These are phyloP conservation scores for Bipolaris gigantea DNA, from an alignment of 2,329 filamentous ascomycete genomes.

Conservation along the genomic window DNA sequence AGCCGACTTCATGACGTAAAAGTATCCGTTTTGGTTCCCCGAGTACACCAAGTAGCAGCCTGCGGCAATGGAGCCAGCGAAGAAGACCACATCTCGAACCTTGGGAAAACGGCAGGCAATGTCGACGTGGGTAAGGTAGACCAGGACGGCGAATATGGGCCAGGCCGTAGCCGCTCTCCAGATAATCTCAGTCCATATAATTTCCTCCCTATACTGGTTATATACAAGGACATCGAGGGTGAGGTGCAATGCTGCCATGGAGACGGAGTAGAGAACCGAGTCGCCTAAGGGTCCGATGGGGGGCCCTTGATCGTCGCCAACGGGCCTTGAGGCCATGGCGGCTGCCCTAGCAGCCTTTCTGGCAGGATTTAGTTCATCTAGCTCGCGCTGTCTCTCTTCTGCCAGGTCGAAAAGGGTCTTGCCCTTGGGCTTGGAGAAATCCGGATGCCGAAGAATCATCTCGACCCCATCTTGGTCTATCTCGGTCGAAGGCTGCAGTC, in stretches of 20 bases:
- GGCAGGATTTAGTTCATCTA: constrained; percentile 52
- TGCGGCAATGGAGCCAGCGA: constrained; percentile 59
- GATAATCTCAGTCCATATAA: constrained; percentile 62
- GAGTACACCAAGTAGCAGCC: constrained; percentile 82
- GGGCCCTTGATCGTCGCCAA: constrained; percentile 37
- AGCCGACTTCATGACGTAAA: constrained; percentile 87
- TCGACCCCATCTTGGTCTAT: constrained; percentile 51
- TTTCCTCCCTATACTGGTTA: constrained; percentile 71
- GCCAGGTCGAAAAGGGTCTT: constrained; percentile 76
- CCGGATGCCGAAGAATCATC: constrained; percentile 69
- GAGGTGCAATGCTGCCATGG: constrained; percentile 72
- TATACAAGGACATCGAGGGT: constrained; percentile 79
- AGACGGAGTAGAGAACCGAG: constrained; percentile 55
- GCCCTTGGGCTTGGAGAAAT: constrained; percentile 62
- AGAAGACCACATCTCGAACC: constrained; percentile 60
- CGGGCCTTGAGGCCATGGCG: constrained; percentile 20
- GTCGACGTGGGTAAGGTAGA: constrained; percentile 50
- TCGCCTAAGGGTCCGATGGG: constrained; percentile 52
- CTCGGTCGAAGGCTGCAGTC: constrained; percentile 43
- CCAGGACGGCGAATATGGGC: constrained; percentile 50
- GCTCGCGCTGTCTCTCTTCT: constrained; percentile 57
- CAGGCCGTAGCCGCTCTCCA: constrained; percentile 53
- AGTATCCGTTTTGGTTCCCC: constrained; percentile 78
- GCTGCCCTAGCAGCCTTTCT: constrained; percentile 40
- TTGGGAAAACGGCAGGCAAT: constrained; percentile 50